Conservation (phyloP, 1,284 basidiomycete genomes). For the Cryptococcus jaspeensis region DNA sequence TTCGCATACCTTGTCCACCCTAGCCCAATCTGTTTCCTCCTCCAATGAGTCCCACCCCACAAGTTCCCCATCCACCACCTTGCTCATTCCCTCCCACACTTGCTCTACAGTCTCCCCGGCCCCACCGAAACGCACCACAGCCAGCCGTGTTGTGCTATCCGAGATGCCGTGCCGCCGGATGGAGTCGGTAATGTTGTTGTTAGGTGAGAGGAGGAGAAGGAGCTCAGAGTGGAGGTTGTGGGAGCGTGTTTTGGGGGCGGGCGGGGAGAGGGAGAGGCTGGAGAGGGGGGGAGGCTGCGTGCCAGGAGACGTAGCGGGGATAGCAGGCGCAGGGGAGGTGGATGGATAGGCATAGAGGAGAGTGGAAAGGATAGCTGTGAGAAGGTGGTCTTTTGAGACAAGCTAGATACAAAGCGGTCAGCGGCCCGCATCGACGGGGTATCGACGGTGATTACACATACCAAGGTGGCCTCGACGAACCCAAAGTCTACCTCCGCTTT, state of each 20-base stretch:
- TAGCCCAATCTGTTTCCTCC: conserved; percentile 60
- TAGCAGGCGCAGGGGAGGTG: conserved; percentile 1
- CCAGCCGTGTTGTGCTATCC: conserved; percentile 62
- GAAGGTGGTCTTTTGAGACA: conserved; percentile 59
- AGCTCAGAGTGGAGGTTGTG: conserved; percentile 69
- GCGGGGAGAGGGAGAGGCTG: conserved; percentile 3
- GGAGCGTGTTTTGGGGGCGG: conserved; percentile 30
- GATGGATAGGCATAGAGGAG: conserved; percentile 60
- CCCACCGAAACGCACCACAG: conserved; percentile 68
- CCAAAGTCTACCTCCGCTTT: conserved; percentile 77
- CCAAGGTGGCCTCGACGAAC: conserved; percentile 72
- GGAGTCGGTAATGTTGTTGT: conserved; percentile 84
- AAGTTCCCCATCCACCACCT: conserved; percentile 45
- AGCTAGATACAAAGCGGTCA: conserved; percentile 26
- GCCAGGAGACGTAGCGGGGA: not conserved
- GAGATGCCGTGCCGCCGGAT: conserved; percentile 80
- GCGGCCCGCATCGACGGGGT: no score
- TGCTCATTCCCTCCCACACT: conserved; percentile 51
- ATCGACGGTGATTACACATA: conserved; percentile 39
- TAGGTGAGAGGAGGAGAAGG: conserved; percentile 75
- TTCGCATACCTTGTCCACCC: conserved; percentile 66
- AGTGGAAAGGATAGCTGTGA: conserved; percentile 77
- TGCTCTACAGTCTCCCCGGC: conserved; percentile 45
- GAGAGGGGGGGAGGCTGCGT: not conserved
- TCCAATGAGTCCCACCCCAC: conserved; percentile 7